Evolutionary conservation across 495 filamentous ascomycete genomes (phyloP), one percentile per base, ranked within the genome.

Genomic region (Penicillium argentinense): DNA sequence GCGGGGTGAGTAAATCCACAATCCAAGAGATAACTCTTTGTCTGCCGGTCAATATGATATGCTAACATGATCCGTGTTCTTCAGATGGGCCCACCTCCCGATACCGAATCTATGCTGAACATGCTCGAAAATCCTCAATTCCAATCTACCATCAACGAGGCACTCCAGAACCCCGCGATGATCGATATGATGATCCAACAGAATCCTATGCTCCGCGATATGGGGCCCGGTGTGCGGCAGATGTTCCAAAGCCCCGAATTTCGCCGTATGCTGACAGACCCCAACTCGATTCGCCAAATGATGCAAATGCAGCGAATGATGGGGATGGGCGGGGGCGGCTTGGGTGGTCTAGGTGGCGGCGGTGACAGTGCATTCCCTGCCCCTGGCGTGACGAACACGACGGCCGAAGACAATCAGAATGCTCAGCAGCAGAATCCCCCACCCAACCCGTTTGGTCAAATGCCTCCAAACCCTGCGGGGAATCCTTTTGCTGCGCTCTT

Each of bases 191-290:
- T 97, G 81, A 89, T 95, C 44, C 79, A 86, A 46, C 79, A 85
- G 39, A 95, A 91, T 62, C 95, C 95, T 7, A 84, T 89, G 80
- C 79, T 97, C 3, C 87, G 89, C 39, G 80, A 85, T 47, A 89
- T 89, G 71, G 81, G 85, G 23, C 90, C 91, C 16, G 82, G 86
- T 44, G 87, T 85, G 14, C 86, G 89, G 42, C 78, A 92, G 57
- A 83, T 96, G 67, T 76, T 99, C 57, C 81, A 87, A 46, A 91
- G 88, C 18, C 89, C 91, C 0, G 78, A 87, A 42, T 91, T 97
- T 60, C 81, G 95, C 48, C 79, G 87, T 14, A 95, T 97, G 89
- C 84, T 99, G 79, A 92, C 91, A n/a, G 89, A 95, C 57, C 95
- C 95, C 19, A 82, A 87, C 12, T 81, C 85, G 18, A 73, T 97